These are phyloP conservation scores for bread wheat (Triticum aestivum) DNA, from an alignment of 176 grass and related monocot genomes.

Conservation along the genomic window DNA sequence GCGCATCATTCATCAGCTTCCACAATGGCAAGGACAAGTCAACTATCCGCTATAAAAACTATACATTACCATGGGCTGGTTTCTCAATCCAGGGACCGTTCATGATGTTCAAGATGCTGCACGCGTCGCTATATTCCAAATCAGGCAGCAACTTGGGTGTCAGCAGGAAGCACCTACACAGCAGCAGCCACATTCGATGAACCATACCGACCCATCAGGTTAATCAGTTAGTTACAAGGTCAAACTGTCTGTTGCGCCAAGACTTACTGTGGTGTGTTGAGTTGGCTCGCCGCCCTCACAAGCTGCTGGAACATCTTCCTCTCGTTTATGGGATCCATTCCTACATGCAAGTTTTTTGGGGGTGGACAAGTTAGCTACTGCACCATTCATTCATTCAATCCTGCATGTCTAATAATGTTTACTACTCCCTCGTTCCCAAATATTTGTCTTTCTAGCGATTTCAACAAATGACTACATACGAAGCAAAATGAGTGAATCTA, in stretches of 20 bases:
- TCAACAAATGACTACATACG: no score
- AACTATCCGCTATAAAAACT: not conserved
- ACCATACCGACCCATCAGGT: not conserved
- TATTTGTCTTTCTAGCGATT: no score
- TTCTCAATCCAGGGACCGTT: conserved; percentile 92
- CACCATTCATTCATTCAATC: not conserved
- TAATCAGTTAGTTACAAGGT: not conserved
- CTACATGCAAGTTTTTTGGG: conserved; percentile 20
- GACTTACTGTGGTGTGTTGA: conserved; percentile 85
- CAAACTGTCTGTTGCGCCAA: not conserved
- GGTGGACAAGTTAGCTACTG: conserved; percentile 7
- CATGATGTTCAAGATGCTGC: conserved; percentile 97
- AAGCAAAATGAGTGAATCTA: no score
- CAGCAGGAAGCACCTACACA: conserved; percentile 81
- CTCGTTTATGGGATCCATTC: conserved; percentile 98
- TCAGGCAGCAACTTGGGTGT: conserved; percentile 93
- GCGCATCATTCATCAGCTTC: not conserved
- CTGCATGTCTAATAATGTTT: not conserved
- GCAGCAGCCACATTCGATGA: not conserved
- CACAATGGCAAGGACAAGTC: no score
- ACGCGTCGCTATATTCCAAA: conserved; percentile 85
- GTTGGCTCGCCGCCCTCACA: conserved; percentile 91
- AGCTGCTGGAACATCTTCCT: conserved; percentile 99
- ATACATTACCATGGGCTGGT: conserved; percentile 56
- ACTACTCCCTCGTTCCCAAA: no score